A percentile compares a stretch with the other conserved stretches of the same genome.
phyloP scores from a whole-genome alignment of 805 yeast genomes.

The Myxozyma melibiosi region DNA sequence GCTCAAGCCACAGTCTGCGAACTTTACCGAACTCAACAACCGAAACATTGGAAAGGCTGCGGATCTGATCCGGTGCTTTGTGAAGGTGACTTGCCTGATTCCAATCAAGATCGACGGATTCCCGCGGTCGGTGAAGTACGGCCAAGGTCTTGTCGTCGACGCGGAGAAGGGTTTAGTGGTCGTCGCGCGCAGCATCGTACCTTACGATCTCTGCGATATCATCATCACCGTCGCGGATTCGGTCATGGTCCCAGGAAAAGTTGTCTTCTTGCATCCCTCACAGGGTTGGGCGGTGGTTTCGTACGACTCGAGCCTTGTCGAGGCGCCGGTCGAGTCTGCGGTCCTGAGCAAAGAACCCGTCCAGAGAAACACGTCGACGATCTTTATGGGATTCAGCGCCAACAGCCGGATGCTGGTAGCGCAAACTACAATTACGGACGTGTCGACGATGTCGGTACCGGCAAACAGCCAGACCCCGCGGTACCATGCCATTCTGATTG shows the following conservation, averaged over 20 bases:
- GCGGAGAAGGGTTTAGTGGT: constrained; percentile 77
- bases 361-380: constrained; percentile 71
- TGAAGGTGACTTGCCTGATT: constrained; percentile 62
- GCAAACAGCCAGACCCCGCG: constrained; percentile 69
- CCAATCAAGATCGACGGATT: constrained; percentile 79
- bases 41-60: constrained; percentile 56
- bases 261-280: constrained; percentile 82
- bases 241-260: constrained; percentile 74
- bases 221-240: constrained; percentile 83
- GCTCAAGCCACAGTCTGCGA: constrained; percentile 62
- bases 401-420: constrained; percentile 70
- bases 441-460: constrained; percentile 73
- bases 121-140: constrained; percentile 60
- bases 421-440: constrained; percentile 74
- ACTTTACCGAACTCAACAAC: constrained; percentile 44
- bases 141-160: constrained; percentile 81
- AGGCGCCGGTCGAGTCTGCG: constrained; percentile 73
- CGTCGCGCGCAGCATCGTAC: constrained; percentile 75
- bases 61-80: constrained; percentile 66
- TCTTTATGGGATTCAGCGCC: constrained; percentile 80
- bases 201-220: constrained; percentile 80
- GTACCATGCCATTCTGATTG: constrained; percentile 82
- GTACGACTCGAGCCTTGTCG: constrained; percentile 74
- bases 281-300: constrained; percentile 81
- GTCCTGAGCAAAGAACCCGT: constrained; percentile 58